Base-by-base conservation (phyloP, 148 eudicot species). In the Silene latifolia region DNA sequence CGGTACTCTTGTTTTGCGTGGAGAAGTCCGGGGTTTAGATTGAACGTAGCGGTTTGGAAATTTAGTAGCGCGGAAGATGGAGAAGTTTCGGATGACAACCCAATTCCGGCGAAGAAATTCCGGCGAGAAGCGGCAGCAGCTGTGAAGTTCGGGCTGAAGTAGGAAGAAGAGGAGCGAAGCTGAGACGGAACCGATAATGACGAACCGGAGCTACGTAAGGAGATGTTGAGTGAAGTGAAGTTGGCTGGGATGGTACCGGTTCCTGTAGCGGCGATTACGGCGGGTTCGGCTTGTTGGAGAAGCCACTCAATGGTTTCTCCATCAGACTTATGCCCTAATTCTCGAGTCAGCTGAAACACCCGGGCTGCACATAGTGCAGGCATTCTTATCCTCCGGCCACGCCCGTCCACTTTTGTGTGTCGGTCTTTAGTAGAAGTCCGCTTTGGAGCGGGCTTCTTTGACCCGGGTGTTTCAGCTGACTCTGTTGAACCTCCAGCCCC, bases 291-390 rank as follows among this genome's bases (percentile, higher is more conserved):
- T 57, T 94, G 98, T n/a, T 91, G 98, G 0, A 94, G 89, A 2
- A 94, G 93, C 98, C 98, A 93, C 77, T 93, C 98, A 21, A 93
- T 88, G 53, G 98, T 93, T 67, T 93, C 95, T 0, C 98, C 97
- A 72, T 93, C 98, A 18, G 98, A 89, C 64, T 91, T 91, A 76
- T 94, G 98, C 29, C 98, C 98, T 29, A 93, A 82, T 63, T 93
- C 98, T 0, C 98, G 87, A 2, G 98, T 93, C 21, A 93, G 89
- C 76, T 94, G 98, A 78, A 94, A 94, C 17, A 94, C 97, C 81
- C 98, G 78, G n/a, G 98, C 98, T 0, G 98, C 98, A 64, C 98
- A 94, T 0, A 91, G 80, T 0, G 98, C 97, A 0, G 98, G 98
- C 97, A 94, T 94, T n/a, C 97, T 91, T 78, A 94, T 94, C 46